Evolutionary conservation across 2,329 filamentous ascomycete species (phyloP), one percentile per base, ranked within the genome.

Genomic region (Sphaerulina musiva): DNA sequence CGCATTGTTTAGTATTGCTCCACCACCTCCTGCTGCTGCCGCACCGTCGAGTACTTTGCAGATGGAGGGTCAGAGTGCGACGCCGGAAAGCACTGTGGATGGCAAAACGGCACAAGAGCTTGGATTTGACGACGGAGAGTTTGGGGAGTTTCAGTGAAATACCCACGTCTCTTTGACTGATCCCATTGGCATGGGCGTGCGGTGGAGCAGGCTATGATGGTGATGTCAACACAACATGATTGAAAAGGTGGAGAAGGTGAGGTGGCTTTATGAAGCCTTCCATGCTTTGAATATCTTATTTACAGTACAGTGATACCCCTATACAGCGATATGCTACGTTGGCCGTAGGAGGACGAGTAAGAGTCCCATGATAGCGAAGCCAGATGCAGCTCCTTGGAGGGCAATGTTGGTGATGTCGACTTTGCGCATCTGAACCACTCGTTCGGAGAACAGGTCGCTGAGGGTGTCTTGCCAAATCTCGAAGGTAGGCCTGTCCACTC

Each of bases 41-140:
- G 32, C 20, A 7, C n/a, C 48, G 17, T 40, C 32, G 8, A 59
- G 55, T 40, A 49, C 9, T 69, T 68, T 26, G 68, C 72, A 6
- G 55, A 53, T 53, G 70, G 69, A 59, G 26, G 73, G 72, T 6
- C 66, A 75, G 8, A 89, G 90, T 68, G 84, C 45, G 8, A 14
- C 85, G 9, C 86, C 86, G 41, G 86, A 86, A 20, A 85, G 84
- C 2, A 58, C 43, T 8, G 46, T 51, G 2, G 46, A 59, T 2
- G 60, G 61, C 1, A 66, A 70, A 64, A 53, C 71, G 40, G 74
- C 75, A 12, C 69, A 84, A 66, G 84, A 89, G 55, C 66, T 92
- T 60, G 88, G 88, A 0, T 93, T 93, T 64, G 89, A 95, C 65
- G 87, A 95, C 68, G 89, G 89, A 1, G 86, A 92, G 66, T 91